Conservation (phyloP, 2,329 filamentous ascomycete species). For the Cladosporium sp. region DNA sequence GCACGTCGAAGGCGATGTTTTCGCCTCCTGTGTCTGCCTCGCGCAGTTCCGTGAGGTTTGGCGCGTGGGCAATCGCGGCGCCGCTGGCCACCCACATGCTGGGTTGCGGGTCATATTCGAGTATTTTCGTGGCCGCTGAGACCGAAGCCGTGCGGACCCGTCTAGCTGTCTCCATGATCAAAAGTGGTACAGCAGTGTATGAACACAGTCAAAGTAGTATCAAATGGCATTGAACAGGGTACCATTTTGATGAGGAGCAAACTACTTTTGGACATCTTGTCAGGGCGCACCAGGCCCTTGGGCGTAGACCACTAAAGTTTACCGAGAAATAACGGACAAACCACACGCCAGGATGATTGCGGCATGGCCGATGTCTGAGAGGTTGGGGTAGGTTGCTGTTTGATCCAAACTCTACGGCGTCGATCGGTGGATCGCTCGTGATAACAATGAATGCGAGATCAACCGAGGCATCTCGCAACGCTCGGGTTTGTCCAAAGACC, state of each 20-base stretch:
- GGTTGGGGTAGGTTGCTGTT: not conserved
- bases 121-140: conserved; percentile 18
- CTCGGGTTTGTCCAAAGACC: not conserved
- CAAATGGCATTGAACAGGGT: not conserved
- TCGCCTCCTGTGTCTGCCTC: conserved; percentile 20
- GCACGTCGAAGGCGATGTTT: conserved; percentile 29
- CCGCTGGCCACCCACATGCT: conserved; percentile 42
- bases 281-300: not conserved
- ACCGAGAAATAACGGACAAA: not conserved
- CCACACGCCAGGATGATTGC: not conserved
- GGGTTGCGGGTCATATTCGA: conserved; percentile 36
- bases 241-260: not conserved
- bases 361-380: not conserved
- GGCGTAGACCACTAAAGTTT: not conserved
- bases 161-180: not conserved
- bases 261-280: not conserved
- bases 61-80: conserved; percentile 33
- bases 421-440: not conserved
- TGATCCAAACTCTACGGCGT: not conserved
- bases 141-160: conserved; percentile 5
- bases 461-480: not conserved
- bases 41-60: conserved; percentile 37
- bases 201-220: not conserved
- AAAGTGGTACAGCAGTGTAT: not conserved
- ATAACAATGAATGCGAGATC: not conserved